Percentiles rank a stretch among this genome's conserved stretches.
Evolutionary conservation across 257 asterid species (phyloP).

Genomic region (Fraxinus pennsylvanica): DNA sequence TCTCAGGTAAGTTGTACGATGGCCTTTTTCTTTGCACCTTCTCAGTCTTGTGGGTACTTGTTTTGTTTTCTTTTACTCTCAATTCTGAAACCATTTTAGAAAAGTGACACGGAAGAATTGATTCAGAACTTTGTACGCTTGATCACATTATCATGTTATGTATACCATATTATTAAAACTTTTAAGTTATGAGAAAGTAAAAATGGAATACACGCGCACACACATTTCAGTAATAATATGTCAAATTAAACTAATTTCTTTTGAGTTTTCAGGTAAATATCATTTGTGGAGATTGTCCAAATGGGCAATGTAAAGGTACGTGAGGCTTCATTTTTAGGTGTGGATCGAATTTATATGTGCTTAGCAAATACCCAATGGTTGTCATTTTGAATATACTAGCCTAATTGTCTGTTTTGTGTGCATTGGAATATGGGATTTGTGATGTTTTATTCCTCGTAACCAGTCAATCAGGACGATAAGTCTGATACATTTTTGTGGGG

Average conservation of each 20-base stretch:
- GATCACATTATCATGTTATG: conserved; percentile 1
- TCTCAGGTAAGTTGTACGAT: conserved; percentile 65
- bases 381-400: not conserved
- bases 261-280: conserved; percentile 67
- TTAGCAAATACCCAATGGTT: no score
- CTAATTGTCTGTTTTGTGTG: not conserved
- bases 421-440: not conserved
- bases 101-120: conserved; percentile 17
- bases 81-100: not conserved
- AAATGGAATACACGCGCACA: not conserved
- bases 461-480: not conserved
- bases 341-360: not conserved
- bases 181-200: not conserved
- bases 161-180: conserved; percentile 1
- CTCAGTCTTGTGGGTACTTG: conserved; percentile 8
- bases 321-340: conserved; percentile 26
- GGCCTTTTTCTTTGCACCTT: conserved; percentile 3
- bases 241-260: conserved; percentile 18
- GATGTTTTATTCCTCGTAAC: not conserved
- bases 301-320: conserved; percentile 85
- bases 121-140: not conserved
- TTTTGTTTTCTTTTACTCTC: not conserved
- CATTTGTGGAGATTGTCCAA: conserved; percentile 84
- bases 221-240: not conserved
- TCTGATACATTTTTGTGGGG: not conserved